A percentile compares a stretch with the other conserved stretches of the same genome.
Evolutionary conservation across 1,284 basidiomycete genomes (phyloP).

Genomic region (Athelia psychrophila): DNA sequence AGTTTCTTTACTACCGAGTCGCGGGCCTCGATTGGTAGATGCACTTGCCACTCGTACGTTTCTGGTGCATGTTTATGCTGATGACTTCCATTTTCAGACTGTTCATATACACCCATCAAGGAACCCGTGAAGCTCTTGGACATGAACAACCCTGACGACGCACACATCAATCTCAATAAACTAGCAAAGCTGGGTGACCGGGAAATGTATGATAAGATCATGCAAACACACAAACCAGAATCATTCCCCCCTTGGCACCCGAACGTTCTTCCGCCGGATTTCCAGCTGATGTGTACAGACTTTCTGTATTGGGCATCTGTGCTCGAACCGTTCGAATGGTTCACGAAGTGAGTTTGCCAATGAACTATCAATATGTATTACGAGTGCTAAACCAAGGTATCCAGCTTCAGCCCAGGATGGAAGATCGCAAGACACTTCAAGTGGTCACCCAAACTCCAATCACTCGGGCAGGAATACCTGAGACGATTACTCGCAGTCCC

Average conservation of each 20-base stretch:
- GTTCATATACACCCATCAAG: slow-evolving; percentile 39
- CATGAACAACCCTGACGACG: slow-evolving; percentile 34
- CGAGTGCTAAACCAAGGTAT: slow-evolving; percentile 22
- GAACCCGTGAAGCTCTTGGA: slow-evolving; percentile 37
- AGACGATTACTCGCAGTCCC: slow-evolving; percentile 18
- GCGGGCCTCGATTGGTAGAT: neutral
- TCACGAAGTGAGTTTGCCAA: slow-evolving; percentile 17
- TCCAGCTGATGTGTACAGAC: slow-evolving; percentile 50
- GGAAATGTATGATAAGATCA: slow-evolving; percentile 28
- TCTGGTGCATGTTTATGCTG: neutral
- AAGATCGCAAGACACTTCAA: slow-evolving; percentile 32
- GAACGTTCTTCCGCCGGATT: slow-evolving; percentile 41
- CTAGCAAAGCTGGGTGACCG: slow-evolving; percentile 39
- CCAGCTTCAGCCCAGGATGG: slow-evolving; percentile 46
- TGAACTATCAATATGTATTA: neutral
- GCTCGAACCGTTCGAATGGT: slow-evolving; percentile 19
- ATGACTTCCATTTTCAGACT: slow-evolving; percentile 20
- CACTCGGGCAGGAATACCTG: slow-evolving; percentile 23
- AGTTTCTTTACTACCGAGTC: slow-evolving; percentile 36
- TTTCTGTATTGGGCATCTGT: slow-evolving; percentile 46
- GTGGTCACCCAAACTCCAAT: slow-evolving; percentile 8
- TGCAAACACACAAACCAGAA: slow-evolving; percentile 14
- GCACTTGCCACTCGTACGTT: neutral
- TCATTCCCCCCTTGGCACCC: slow-evolving; percentile 22
- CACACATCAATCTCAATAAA: slow-evolving; percentile 29